Base-by-base conservation (phyloP, 148 eudicot genomes). In the Cornus controversa region DNA sequence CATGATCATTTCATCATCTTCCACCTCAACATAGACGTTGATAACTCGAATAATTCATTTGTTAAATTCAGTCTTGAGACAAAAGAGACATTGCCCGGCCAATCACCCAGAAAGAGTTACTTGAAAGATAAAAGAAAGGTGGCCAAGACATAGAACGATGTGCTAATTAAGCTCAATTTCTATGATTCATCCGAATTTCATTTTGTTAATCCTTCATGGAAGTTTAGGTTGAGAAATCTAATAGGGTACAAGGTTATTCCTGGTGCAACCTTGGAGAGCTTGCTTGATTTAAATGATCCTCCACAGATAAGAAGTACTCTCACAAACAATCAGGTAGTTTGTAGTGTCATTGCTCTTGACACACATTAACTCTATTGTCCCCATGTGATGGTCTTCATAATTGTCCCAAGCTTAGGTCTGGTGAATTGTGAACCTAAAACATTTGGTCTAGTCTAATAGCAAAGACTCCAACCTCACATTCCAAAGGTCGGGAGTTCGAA, bases 101-200 rank as follows among this genome's bases (percentile, higher is more conserved):
- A 75, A 23, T 83, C 85, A 42, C 82, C 82, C 0, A 72, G 85
- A 40, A 83, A 66, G 63, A 83, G 85, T 66, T 75, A 70, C 73
- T 37, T 79, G 80, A 83, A 83, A 53, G 80, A 71, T 10, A 67
- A 75, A 27, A 79, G n/a, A 71, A 72, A 50, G 6, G 77, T 79
- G 1, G 85, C 80, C 7, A 79, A 83, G 40, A 83, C 85, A 5
- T 82, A 83, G 73, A 75, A 79, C 5, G 85, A 83, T 36, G 85
- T 80, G 1, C 75, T 58, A 42, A 83, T 83, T 47, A 83, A 76
- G 77, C 72, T 83, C 57, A 57, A 36, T 8, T 34, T 83, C 25
- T 79, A 79, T 66, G 80, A 83, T 65, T 82, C 85, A 5, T 83
- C 82, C n/a, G 85, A 83, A 57, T 83, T 71, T 69, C 85, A 83